phyloP scores from a whole-genome alignment of 768 basidiomycete genomes.

The Suillus decipiens region DNA sequence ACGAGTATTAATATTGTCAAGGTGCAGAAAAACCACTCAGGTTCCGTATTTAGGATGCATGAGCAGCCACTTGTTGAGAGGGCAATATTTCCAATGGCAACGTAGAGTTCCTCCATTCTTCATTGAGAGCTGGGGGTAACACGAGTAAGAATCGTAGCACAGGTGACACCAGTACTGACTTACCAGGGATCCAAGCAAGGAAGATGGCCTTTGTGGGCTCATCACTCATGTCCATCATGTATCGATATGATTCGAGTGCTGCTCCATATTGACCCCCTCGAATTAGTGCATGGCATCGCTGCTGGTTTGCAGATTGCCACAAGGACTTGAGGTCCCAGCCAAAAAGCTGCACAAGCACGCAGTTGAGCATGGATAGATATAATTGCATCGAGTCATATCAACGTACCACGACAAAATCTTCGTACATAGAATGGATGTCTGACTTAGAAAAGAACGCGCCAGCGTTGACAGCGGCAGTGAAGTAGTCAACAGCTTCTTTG shows the following conservation, averaged over 20 bases:
- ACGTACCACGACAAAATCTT: neutral
- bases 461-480: neutral
- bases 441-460: neutral
- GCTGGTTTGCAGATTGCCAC: neutral
- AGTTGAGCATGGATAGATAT: neutral
- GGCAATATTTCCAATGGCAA: neutral
- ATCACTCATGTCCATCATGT: neutral
- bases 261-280: neutral
- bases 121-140: neutral
- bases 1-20: neutral
- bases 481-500: neutral
- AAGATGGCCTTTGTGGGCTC: neutral
- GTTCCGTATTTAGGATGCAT: neutral
- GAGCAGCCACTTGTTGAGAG: neutral
- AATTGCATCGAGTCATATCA: neutral
- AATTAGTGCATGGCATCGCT: neutral
- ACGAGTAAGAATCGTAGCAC: neutral
- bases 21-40: neutral
- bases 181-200: neutral
- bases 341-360: neutral
- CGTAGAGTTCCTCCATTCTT: neutral
- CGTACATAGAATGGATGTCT: neutral
- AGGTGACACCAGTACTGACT: neutral
- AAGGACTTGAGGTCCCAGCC: constrained; percentile 4
- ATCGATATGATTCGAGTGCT: constrained; percentile 1